Conservation (phyloP, 768 basidiomycete genomes). For the Leccinum imitatum region DNA sequence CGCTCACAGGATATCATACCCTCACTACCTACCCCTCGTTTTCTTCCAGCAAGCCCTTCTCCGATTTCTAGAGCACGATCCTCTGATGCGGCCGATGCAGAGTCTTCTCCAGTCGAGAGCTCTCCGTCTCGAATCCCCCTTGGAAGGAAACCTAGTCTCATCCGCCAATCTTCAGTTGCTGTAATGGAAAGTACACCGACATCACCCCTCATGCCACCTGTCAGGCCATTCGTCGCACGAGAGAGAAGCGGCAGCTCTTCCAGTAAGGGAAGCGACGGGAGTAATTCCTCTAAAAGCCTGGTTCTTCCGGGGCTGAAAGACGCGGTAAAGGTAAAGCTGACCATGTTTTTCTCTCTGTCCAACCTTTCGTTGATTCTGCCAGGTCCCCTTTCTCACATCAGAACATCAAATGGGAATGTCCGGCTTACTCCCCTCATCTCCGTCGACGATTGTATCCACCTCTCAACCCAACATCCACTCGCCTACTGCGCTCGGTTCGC, state of each 20-base stretch:
- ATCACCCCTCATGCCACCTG: constrained; percentile 42
- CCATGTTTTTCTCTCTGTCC: background rate
- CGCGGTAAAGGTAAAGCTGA: constrained; percentile 57
- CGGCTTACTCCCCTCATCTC: constrained; percentile 76
- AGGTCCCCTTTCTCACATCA: constrained; percentile 68
- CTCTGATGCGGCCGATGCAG: constrained; percentile 29
- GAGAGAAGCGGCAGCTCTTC: constrained; percentile 51
- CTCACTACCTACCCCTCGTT: constrained; percentile 24
- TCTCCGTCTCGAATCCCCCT: constrained; percentile 13
- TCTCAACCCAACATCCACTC: constrained; percentile 38
- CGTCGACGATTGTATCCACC: constrained; percentile 44
- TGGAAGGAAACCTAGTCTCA: constrained; percentile 39
- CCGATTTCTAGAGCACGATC: constrained; percentile 37
- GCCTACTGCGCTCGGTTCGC: constrained; percentile 38
- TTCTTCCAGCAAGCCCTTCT: constrained; percentile 31
- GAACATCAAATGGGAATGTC: constrained; percentile 68
- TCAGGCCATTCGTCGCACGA: constrained; percentile 46
- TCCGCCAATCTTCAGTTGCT: constrained; percentile 52
- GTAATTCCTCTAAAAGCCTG: constrained; percentile 28
- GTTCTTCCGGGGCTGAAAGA: constrained; percentile 66
- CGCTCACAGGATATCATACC: constrained; percentile 52
- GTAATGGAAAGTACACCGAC: constrained; percentile 49
- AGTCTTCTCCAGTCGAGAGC: constrained; percentile 14
- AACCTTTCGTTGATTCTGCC: constrained; percentile 3
- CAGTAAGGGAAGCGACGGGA: constrained; percentile 38